These are phyloP conservation scores for Deuterostichococcus epilithicus DNA, from an alignment of 139 green algal genomes.

Conservation along the genomic window DNA sequence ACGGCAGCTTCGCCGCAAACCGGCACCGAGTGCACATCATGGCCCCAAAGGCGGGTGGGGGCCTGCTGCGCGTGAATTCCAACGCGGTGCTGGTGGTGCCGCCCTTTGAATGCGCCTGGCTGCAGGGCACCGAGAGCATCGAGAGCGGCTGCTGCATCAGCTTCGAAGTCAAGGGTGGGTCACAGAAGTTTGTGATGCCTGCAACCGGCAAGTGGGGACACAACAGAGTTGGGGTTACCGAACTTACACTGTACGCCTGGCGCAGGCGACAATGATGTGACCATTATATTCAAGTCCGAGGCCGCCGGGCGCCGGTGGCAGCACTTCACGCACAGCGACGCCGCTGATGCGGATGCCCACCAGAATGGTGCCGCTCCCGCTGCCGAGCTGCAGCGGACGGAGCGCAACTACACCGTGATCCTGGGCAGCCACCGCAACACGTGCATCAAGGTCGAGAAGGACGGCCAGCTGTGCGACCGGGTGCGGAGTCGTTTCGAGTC, in stretches of 20 bases:
- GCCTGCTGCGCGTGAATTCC: constrained; percentile 39
- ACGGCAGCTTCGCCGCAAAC: too few relatives aligned
- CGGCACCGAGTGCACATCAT: too few relatives aligned
- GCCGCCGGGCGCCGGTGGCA: constrained; percentile 69
- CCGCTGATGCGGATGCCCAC: neutral
- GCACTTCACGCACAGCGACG: constrained; percentile 21
- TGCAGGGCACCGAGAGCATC: constrained; percentile 48
- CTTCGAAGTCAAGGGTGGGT: constrained; percentile 65
- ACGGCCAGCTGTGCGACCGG: constrained; percentile 41
- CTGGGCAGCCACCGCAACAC: constrained; percentile 82
- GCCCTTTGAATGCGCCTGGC: constrained; percentile 80
- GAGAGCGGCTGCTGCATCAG: constrained; percentile 43
- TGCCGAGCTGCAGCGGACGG: constrained; percentile 13
- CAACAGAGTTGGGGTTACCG: neutral
- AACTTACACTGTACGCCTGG: neutral
- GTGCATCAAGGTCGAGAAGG: constrained; percentile 79
- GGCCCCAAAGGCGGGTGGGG: too few relatives aligned
- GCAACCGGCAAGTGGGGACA: neutral
- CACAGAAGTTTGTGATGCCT: neutral
- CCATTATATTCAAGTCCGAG: constrained; percentile 68
- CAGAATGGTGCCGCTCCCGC: neutral
- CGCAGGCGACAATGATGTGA: constrained; percentile 74
- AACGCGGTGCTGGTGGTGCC: constrained; percentile 64
- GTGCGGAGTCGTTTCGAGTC: constrained; percentile 7
- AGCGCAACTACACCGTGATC: constrained; percentile 83